Conservation (phyloP, 2,329 filamentous ascomycete genomes). For the Hypoxylon sp. region DNA sequence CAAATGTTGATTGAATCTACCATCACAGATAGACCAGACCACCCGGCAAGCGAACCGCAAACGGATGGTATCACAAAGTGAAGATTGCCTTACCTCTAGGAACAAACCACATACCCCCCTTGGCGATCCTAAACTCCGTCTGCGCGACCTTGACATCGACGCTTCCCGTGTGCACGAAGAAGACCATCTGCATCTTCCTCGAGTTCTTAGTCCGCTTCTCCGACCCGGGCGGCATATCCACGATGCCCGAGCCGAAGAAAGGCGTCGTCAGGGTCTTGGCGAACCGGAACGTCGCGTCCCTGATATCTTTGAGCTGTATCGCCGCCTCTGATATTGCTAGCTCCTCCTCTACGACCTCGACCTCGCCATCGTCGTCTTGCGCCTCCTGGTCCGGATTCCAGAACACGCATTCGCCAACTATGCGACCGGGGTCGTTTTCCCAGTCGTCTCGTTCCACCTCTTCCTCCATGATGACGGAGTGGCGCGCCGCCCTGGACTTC, state of each 20-base stretch:
- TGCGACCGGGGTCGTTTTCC: slow-evolving; percentile 76
- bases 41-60: neutral
- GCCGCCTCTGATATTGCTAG: slow-evolving; percentile 70
- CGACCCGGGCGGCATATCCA: slow-evolving; percentile 86
- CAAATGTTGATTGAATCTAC: neutral
- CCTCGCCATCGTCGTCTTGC: slow-evolving; percentile 68
- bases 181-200: slow-evolving; percentile 96
- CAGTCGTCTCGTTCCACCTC: slow-evolving; percentile 75
- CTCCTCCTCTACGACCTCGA: slow-evolving; percentile 68
- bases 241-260: slow-evolving; percentile 91
- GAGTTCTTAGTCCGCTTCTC: slow-evolving; percentile 93
- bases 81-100: slow-evolving; percentile 81
- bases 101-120: slow-evolving; percentile 93
- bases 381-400: slow-evolving; percentile 74
- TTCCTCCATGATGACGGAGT: slow-evolving; percentile 60
- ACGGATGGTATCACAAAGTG: neutral
- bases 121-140: slow-evolving; percentile 84
- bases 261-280: slow-evolving; percentile 87
- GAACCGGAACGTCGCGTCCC: slow-evolving; percentile 83
- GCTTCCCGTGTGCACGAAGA: slow-evolving; percentile 88
- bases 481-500: slow-evolving; percentile 31
- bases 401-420: slow-evolving; percentile 74
- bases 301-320: slow-evolving; percentile 71
- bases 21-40: neutral
- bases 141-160: slow-evolving; percentile 85